These are phyloP conservation scores for Globisporangium spiculum DNA, from an alignment of 352 stramenopile species.

Conservation along the genomic window DNA sequence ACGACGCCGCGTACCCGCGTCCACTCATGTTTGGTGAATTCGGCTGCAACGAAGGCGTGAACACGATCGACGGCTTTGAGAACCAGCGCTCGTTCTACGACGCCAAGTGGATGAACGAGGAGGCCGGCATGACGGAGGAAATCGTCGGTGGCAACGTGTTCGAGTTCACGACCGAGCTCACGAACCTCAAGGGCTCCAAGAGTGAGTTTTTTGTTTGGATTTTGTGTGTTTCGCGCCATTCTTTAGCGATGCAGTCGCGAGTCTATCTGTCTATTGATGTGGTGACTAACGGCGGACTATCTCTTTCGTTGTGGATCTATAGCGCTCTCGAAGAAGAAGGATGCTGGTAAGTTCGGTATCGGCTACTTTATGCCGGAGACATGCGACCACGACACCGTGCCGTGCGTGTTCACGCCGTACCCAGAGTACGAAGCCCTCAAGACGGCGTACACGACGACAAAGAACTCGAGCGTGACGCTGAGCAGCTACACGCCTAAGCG, in stretches of 20 bases:
- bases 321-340: constrained; percentile 26
- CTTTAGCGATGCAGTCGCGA: neutral
- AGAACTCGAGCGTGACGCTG: constrained; percentile 27
- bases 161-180: constrained; percentile 62
- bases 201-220: constrained; percentile 15
- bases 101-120: constrained; percentile 85
- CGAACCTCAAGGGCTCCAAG: constrained; percentile 35
- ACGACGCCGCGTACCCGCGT: constrained; percentile 29
- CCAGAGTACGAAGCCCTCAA: constrained; percentile 73
- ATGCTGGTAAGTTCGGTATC: constrained; percentile 70
- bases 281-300: neutral
- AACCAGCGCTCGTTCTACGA: constrained; percentile 50
- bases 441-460: constrained; percentile 63
- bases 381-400: constrained; percentile 56
- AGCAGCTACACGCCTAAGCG: neutral
- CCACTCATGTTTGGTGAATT: constrained; percentile 61
- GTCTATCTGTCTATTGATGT: neutral
- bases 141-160: constrained; percentile 80
- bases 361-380: constrained; percentile 66
- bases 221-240: neutral
- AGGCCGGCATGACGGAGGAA: constrained; percentile 65
- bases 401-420: constrained; percentile 63
- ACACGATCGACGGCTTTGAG: constrained; percentile 50
- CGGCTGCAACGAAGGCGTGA: constrained; percentile 45
- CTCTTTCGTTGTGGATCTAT: too few species aligned